Conservation (phyloP, 1,284 basidiomycete species). For the Pseudozyma pruni region DNA sequence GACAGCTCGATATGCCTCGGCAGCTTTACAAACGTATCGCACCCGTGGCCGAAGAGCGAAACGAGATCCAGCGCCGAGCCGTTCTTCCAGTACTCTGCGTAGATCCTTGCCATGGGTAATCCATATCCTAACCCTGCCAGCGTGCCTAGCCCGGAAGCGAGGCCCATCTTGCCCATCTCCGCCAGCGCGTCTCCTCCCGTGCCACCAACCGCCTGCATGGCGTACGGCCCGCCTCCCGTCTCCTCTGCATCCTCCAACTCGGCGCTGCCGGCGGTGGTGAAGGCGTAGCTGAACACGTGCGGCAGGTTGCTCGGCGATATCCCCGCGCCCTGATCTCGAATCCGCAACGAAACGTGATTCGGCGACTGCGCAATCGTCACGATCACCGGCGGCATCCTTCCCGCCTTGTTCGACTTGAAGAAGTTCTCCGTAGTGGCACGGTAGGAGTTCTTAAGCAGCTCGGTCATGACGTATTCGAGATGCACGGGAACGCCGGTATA, state of each 20-base stretch:
- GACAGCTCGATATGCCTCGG: slow-evolving; percentile 54
- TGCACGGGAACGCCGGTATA: slow-evolving; percentile 85
- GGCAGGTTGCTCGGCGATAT: slow-evolving; percentile 79
- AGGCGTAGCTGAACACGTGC: slow-evolving; percentile 87
- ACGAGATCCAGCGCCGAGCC: slow-evolving; percentile 32
- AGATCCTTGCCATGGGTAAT: slow-evolving; percentile 83
- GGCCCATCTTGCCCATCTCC: slow-evolving; percentile 73
- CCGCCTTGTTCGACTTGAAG: slow-evolving; percentile 21
- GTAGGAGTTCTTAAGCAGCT: slow-evolving; percentile 81
- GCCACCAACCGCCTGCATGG: slow-evolving; percentile 73
- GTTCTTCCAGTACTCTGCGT: slow-evolving; percentile 72
- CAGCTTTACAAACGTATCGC: slow-evolving; percentile 60
- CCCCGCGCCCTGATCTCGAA: slow-evolving; percentile 87
- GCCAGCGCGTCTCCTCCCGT: slow-evolving; percentile 74
- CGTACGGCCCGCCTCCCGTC: slow-evolving; percentile 79
- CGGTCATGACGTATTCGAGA: slow-evolving; percentile 81
- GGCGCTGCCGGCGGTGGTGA: slow-evolving; percentile 77
- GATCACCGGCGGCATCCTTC: slow-evolving; percentile 72
- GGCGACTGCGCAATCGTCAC: slow-evolving; percentile 77
- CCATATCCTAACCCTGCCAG: slow-evolving; percentile 79
- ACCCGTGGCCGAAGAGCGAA: slow-evolving; percentile 47
- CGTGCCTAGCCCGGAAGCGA: slow-evolving; percentile 80
- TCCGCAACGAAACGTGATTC: slow-evolving; percentile 78
- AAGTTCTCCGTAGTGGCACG: slow-evolving; percentile 75
- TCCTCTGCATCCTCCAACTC: slow-evolving; percentile 75